These are phyloP conservation scores for Pyricularia sp. DNA, from an alignment of 2,329 filamentous ascomycete species.

Conservation along the genomic window DNA sequence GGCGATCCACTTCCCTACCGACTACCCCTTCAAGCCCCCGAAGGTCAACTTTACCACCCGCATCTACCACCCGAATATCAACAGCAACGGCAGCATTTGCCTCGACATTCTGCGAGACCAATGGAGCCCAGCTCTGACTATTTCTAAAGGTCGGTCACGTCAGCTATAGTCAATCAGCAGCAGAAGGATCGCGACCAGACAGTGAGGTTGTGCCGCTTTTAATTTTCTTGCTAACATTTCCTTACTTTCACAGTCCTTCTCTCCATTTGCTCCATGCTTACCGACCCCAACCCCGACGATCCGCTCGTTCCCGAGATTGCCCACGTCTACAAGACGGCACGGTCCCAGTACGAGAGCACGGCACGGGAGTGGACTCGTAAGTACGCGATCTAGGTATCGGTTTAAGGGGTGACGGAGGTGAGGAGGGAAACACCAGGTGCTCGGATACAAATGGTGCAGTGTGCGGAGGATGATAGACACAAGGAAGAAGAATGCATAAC, in stretches of 20 bases:
- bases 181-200: neutral
- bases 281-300: slow-evolving; percentile 98
- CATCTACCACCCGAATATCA: slow-evolving; percentile 99
- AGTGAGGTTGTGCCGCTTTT: neutral
- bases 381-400: slow-evolving; percentile 70
- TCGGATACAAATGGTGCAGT: neutral
- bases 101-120: slow-evolving; percentile 97
- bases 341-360: slow-evolving; percentile 89
- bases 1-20: slow-evolving; percentile 97
- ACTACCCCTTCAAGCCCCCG: slow-evolving; percentile 99
- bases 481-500: slow-evolving; percentile 3
- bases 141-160: slow-evolving; percentile 74
- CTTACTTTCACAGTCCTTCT: slow-evolving; percentile 59
- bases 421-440: neutral
- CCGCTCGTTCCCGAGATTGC: slow-evolving; percentile 98
- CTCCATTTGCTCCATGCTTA: slow-evolving; percentile 99
- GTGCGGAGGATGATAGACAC: neutral
- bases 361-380: slow-evolving; percentile 98
- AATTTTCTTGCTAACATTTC: slow-evolving; percentile 6
- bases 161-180: slow-evolving; percentile 6
- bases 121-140: slow-evolving; percentile 97
- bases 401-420: neutral
- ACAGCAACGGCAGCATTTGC: slow-evolving; percentile 99
- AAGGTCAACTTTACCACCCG: slow-evolving; percentile 99
- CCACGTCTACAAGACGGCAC: slow-evolving; percentile 99